Base-by-base conservation (phyloP, 1,284 basidiomycete genomes). In the Fomitopsis betulina region DNA sequence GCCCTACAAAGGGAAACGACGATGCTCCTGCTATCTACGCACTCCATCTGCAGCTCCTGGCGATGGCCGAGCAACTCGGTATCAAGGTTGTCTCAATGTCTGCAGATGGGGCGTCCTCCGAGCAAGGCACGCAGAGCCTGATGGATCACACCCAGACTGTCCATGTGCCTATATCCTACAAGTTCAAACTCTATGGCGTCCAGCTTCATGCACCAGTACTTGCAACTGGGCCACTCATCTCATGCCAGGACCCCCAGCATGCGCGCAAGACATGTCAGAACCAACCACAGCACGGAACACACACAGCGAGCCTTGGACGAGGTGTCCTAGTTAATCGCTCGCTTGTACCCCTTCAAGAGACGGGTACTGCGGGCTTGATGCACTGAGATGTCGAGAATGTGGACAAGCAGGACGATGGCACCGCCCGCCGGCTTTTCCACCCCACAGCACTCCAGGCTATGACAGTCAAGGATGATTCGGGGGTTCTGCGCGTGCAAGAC, bases 381-480 rank as follows among this genome's bases (percentile, higher is more conserved):
- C 35, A 33, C 3, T 54, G 58, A 3, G 67, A 70, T 55, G 66
- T 70, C 2, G 35, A 63, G 12, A 65, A 70, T 53, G 61, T 67
- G 0, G 69, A 70, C 52, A 70, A 70, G 42, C 68, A 70, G 38
- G 69, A 70, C 53, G 67, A 70, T 60, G 67, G 67, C 13, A 62
- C 67, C 3, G 68, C 67, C n/a, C 61, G 66, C 1, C 63, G 63
- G 3, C 37, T 68, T 3, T 70, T 65, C 53, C 65, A 67, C 38
- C 8, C 0, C n/a, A 27, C 58, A 5, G 66, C 66, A 0, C 59
- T 68, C 10, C 23, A 13, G 1, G 65, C 64, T 6, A 60, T 54
- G 10, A 66, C 62, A 3, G 50, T 53, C 15, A 56, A 53, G 30
- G 57, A 53, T 13, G 23, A 30, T 7, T 30, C 27, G n/a, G n/a